phyloP scores from a whole-genome alignment of 768 basidiomycete genomes.

The Boletus barrowsii region DNA sequence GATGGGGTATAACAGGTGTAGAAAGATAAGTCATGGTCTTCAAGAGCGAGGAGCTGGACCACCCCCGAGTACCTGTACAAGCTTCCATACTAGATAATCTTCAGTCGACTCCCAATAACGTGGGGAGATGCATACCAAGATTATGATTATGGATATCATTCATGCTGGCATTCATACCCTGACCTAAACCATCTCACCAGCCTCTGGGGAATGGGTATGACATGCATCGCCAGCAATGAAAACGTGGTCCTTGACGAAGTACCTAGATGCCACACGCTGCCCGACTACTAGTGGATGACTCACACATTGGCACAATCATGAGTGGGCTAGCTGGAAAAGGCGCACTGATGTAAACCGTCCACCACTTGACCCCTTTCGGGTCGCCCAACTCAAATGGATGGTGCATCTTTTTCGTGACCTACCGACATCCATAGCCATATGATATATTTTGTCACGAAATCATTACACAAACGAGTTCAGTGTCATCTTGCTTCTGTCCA shows the following conservation, averaged over 20 bases:
- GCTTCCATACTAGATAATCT: conserved; percentile 41
- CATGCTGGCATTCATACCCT: conserved; percentile 78
- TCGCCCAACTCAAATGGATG: conserved; percentile 52
- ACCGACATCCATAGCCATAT: background rate
- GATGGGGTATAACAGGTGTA: background rate
- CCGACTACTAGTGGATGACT: conserved; percentile 48
- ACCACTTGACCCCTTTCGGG: conserved; percentile 58
- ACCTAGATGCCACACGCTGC: conserved; percentile 67
- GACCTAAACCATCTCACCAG: conserved; percentile 50
- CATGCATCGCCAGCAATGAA: conserved; percentile 80
- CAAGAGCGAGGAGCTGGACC: conserved; percentile 36
- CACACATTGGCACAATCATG: background rate
- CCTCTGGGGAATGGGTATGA: conserved; percentile 66
- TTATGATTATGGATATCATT: conserved; percentile 74
- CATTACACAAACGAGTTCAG: conserved; percentile 52
- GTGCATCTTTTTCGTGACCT: conserved; percentile 57
- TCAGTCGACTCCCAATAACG: conserved; percentile 48
- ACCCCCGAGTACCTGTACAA: conserved; percentile 43
- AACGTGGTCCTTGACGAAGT: conserved; percentile 55
- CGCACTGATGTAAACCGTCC: conserved; percentile 71
- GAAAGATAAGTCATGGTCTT: conserved; percentile 26
- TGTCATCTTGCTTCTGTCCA: conserved; percentile 50
- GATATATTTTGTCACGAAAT: background rate
- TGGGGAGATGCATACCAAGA: conserved; percentile 39
- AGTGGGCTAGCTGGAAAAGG: background rate